Evolutionary conservation across 1,139 yeast genomes (phyloP), one percentile per base, ranked within the genome.

Genomic region (Sugiyamaella neomexicana): DNA sequence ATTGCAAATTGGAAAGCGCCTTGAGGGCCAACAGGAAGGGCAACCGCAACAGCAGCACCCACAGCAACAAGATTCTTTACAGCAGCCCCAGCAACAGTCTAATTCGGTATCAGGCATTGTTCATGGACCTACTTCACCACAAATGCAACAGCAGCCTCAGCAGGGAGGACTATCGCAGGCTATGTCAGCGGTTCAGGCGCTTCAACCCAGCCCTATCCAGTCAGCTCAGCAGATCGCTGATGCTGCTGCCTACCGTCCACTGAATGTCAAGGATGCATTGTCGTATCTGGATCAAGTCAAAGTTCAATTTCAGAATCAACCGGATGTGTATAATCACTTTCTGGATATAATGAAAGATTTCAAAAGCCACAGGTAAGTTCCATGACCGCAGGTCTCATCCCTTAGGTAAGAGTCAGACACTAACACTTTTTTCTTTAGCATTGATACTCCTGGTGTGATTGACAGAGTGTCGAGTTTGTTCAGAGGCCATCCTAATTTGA

Each of bases 301-400:
- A 70, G 82, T 86, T 54, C 98, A 91, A 71, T 93, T 93, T 72
- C 87, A 82, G 70, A 81, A 83, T 62, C 95, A 93, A 72, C 96
- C 98, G 0, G 97, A 91, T 67, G 97, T 95, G 50, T 93, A 95
- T 76, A 95, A 93, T 70, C 91, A 89, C 69, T 93, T 93, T 68
- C 79, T 93, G 67, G 99, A 95, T 69, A 93, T 93, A 60, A 93
- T 93, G 99, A 93, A 93, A 73, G 99, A 95, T 68, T 95, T 95
- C 76, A 93, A 95, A 75, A 86, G 95, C 49, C 97, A 91, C 73
- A 82, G 83, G 76, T 80, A 72, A 59, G 81, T 76, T 54, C 37
- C 57, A 9, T 27, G 31, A 27, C n/a, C n/a, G n/a, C n/a, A n/a
- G n/a, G n/a, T n/a, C n/a, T n/a, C n/a, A n/a, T n/a, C n/a, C n/a